Evolutionary conservation across 2,329 filamentous ascomycete species (phyloP), one percentile per base, ranked within the genome.

Genomic region (Pyrenophora teres): DNA sequence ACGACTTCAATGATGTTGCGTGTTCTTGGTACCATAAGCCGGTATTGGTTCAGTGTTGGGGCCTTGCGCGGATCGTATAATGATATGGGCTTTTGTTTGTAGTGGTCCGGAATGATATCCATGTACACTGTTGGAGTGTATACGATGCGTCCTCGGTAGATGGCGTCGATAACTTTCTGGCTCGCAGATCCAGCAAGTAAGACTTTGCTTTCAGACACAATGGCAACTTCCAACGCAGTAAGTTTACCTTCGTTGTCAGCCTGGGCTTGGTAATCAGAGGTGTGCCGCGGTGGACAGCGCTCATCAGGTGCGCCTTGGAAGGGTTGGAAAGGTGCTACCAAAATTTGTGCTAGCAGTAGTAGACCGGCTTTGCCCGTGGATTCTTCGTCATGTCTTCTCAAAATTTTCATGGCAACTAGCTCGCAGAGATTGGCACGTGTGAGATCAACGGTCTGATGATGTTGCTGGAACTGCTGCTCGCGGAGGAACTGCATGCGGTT

Each of bases 81-180:
- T 6, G 88, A 87, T 47, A 94, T 92, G 2, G 89, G 89, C 61
- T 89, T 89, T 65, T 88, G 83, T 75, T 94, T 94, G 78, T 94
- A 95, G 62, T 88, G 86, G 69, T 94, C 90, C 0, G 90, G 90
- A 40, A 95, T 85, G 52, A 95, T 88, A 71, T 94, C 88, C 70
- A 93, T 84, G 69, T 90, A 92, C 0, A 86, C 86, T 0, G 87
- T 90, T 0, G 90, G 90, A 0, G 90, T 93, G 68, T 94, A 94
- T 31, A 92, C 86, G 54, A 95, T 83, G 30, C 88, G 82, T 4
- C 90, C 90, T 35, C 87, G 85, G 66, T 93, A 94, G 39, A 95
- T 91, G 41, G 89, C 90, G 60, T 89, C 84, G 25, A 94, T 87
- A 16, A 95, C 88, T 73, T 88, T 89, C 69, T 92, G 88, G 57